A percentile compares a stretch with the other conserved stretches of the same genome.
These are phyloP conservation scores for Isoetes engelmannii DNA, from an alignment of 83 land plant genomes.

Conservation along the genomic window DNA sequence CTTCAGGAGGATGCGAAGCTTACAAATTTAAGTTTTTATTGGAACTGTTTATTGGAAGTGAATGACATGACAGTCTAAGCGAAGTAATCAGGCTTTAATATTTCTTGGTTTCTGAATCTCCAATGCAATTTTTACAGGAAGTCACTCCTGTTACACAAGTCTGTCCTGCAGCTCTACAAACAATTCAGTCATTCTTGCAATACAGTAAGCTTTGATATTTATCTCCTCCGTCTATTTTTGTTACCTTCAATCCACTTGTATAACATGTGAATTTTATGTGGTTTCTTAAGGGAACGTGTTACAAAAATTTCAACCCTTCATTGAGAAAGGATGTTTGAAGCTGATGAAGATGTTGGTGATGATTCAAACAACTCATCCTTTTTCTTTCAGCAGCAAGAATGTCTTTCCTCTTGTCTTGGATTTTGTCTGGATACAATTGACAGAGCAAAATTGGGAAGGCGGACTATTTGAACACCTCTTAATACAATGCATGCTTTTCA, in stretches of 20 bases:
- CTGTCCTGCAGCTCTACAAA: slow-evolving; percentile 67
- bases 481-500: slow-evolving; percentile 83
- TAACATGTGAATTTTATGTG: background rate
- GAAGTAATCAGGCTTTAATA: too few relatives aligned
- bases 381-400: slow-evolving; percentile 63
- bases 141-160: slow-evolving; percentile 81
- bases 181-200: slow-evolving; percentile 70
- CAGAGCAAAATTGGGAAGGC: slow-evolving; percentile 51
- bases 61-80: too few relatives aligned
- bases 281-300: slow-evolving; percentile 64
- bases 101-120: too few relatives aligned
- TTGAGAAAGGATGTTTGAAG: slow-evolving; percentile 67
- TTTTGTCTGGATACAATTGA: slow-evolving; percentile 66
- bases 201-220: slow-evolving; percentile 51
- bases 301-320: slow-evolving; percentile 47
- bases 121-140: slow-evolving; percentile 36
- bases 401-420: slow-evolving; percentile 68
- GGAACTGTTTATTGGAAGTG: too few relatives aligned
- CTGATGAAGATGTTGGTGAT: slow-evolving; percentile 70
- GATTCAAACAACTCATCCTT: slow-evolving; percentile 76
- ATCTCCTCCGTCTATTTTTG: background rate
- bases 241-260: too few relatives aligned
- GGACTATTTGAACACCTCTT: slow-evolving; percentile 64
- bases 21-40: too few relatives aligned
- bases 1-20: too few relatives aligned